Base-by-base conservation (phyloP, 1,284 basidiomycete genomes). In the Moesziomyces aphidis region DNA sequence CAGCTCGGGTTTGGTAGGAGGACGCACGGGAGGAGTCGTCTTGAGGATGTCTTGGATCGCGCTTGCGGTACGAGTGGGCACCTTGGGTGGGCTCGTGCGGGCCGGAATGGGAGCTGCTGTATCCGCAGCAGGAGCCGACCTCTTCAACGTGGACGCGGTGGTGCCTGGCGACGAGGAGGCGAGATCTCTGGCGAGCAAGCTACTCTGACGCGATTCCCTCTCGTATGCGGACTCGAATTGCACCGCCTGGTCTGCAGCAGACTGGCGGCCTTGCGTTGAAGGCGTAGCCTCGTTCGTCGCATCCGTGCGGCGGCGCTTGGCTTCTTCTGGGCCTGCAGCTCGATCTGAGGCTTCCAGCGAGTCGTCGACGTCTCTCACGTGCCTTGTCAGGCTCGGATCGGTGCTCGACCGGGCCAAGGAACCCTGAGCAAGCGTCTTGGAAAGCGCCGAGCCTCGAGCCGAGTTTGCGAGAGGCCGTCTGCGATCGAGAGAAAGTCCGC, bases 11-110 rank as follows among this genome's bases (percentile, higher is more conserved):
- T 77, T 70, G 15, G 73, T 56, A 15, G 78, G 64, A 4, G 68
- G 52, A 15, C 65, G 65, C 22, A 71, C 58, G 15, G 74, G 74
- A n/a, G 67, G 62, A 17, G 69, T 73, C 2, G 66, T 49, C 34
- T 80, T 74, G 47, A 80, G 74, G 23, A 80, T 78, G 49, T 74
- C 66, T 45, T 72, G 74, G 26, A 80, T 71, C 36, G 76, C 74
- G 42, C 63, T 66, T 11, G 78, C 78, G 3, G 78, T 76, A 31
- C 76, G 71, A 3, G 77, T 77, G 17, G 68, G 49, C 6, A 49
- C 44, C 43, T 62, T 70, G 19, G 56, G 60, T 31, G 68, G 61
- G 23, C 57, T 68, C 28, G 61, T 47, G 51, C 57, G 61, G 7
- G 19, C 36, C 1, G 31, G 22, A 9, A 23, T 19, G n/a, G 31